Conservation (phyloP, 83 land plant genomes). For the Picea mariana region DNA sequence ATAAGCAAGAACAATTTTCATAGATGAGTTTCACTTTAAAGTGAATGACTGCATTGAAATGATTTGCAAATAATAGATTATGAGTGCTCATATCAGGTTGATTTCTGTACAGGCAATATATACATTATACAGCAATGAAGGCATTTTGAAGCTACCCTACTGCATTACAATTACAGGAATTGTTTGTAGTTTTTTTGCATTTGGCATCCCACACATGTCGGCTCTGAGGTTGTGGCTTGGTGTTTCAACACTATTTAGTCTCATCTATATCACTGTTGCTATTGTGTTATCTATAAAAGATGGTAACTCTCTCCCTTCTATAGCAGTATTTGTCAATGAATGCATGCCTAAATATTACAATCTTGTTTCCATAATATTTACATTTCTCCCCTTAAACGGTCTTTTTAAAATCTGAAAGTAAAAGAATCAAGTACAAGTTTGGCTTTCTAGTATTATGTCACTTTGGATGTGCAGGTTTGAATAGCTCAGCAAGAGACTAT, state of each 20-base stretch:
- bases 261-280: conserved; percentile 50
- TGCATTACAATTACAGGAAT: conserved; percentile 58
- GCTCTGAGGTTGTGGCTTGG: conserved; percentile 71
- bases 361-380: too few relatives aligned
- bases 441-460: too few relatives aligned
- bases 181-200: conserved; percentile 67
- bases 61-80: not conserved
- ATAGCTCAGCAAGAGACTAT: too few relatives aligned
- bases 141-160: conserved; percentile 58
- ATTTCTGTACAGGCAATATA: conserved; percentile 50
- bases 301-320: conserved; percentile 33
- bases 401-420: too few relatives aligned
- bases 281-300: conserved; percentile 47
- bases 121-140: conserved; percentile 43
- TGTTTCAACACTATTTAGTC: conserved; percentile 55
- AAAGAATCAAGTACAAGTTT: too few relatives aligned
- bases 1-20: not conserved
- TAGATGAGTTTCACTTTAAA: not conserved
- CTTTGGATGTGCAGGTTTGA: too few relatives aligned
- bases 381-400: too few relatives aligned
- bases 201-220: conserved; percentile 65
- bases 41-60: too few relatives aligned
- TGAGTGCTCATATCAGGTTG: not conserved
- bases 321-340: too few relatives aligned
- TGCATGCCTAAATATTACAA: too few relatives aligned